Evolutionary conservation across 1,284 basidiomycete genomes (phyloP).

Genomic region (Cutaneotrichosporon sp.): DNA sequence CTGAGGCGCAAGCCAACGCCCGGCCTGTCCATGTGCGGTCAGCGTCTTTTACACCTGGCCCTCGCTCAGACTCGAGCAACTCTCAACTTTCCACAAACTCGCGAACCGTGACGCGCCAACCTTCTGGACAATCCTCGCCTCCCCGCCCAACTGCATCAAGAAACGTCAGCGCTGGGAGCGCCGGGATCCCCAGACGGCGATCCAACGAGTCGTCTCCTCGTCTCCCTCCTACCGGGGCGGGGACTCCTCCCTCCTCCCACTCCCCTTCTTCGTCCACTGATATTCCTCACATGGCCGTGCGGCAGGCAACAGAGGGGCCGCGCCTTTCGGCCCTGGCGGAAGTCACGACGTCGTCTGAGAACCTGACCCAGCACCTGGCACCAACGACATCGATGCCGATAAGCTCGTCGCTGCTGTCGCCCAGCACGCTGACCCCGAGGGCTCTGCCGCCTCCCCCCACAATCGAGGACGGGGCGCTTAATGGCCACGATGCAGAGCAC

Average conservation of each 20-base stretch:
- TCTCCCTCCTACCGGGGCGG: background rate
- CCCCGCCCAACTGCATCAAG: background rate
- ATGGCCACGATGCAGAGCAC: background rate
- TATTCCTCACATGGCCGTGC: conserved; percentile 1
- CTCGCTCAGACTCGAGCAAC: conserved; percentile 9
- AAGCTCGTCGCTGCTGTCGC: conserved; percentile 18
- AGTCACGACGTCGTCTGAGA: conserved; percentile 19
- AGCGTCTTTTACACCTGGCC: background rate
- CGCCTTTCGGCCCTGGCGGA: conserved; percentile 13
- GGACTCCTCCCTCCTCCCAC: background rate
- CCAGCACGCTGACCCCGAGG: conserved; percentile 5
- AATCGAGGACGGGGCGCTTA: background rate
- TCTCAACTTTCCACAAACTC: conserved; percentile 8
- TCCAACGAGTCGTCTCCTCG: conserved; percentile 3
- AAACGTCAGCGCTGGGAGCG: background rate
- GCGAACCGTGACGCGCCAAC: background rate
- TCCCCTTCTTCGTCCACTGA: conserved; percentile 8
- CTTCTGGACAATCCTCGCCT: conserved; percentile 1
- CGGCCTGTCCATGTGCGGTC: background rate
- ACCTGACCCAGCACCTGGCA: conserved; percentile 14
- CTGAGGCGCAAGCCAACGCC: background rate
- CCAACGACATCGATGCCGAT: background rate
- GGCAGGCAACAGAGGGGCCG: background rate
- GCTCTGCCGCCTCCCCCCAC: background rate
- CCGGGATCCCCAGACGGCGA: background rate